Conservation (phyloP, 495 filamentous ascomycete genomes). For the Hyaloscypha bicolor region DNA sequence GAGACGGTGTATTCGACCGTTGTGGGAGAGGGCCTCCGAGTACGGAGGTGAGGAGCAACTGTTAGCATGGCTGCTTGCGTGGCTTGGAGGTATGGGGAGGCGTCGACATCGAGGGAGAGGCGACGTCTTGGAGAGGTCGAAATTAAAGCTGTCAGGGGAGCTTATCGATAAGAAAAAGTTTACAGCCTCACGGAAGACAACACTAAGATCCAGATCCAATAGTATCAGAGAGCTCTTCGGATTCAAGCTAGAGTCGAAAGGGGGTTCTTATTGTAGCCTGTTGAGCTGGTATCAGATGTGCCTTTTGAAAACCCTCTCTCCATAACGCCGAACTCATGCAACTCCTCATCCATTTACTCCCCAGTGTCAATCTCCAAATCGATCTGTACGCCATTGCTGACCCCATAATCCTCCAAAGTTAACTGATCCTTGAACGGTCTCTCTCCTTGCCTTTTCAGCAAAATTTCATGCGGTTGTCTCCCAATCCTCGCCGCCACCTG, state of each 20-base stretch:
- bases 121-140: conserved; percentile 8
- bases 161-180: conserved; percentile 28
- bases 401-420: conserved; percentile 84
- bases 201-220: too few relatives aligned
- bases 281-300: neutral
- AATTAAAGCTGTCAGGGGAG: conserved; percentile 4
- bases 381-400: conserved; percentile 86
- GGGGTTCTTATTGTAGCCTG: neutral
- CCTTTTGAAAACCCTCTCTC: neutral
- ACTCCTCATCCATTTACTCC: conserved; percentile 48
- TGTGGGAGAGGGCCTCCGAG: conserved; percentile 77
- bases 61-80: conserved; percentile 48
- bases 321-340: neutral
- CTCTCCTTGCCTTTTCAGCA: conserved; percentile 89
- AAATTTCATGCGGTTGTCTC: conserved; percentile 84
- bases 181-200: neutral
- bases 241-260: neutral
- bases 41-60: conserved; percentile 57
- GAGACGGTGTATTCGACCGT: conserved; percentile 87
- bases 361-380: conserved; percentile 85
- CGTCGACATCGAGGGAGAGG: conserved; percentile 7
- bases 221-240: too few relatives aligned
- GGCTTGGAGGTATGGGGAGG: conserved; percentile 1
- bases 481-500: conserved; percentile 87
- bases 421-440: conserved; percentile 88